Evolutionary conservation across 768 basidiomycete genomes (phyloP).

Genomic region (Pilatotrama ljubarskyi): DNA sequence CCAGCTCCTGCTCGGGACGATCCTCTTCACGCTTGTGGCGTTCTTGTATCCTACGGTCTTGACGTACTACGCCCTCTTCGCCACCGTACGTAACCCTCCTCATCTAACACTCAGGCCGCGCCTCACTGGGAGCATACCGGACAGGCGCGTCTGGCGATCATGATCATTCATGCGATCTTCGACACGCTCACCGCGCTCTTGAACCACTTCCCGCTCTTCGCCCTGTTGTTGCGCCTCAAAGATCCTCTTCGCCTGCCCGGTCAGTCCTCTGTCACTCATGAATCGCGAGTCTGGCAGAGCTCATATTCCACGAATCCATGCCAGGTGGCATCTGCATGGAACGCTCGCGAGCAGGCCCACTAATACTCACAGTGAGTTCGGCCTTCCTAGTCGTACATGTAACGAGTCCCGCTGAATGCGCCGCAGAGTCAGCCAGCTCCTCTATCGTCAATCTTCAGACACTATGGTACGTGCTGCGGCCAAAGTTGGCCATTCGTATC

Average conservation of each 20-base stretch:
- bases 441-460: constrained; percentile 24
- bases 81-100: constrained; percentile 53
- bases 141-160: constrained; percentile 55
- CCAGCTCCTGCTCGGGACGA: constrained; percentile 92
- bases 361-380: constrained; percentile 17
- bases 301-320: neutral
- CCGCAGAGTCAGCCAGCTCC: constrained; percentile 21
- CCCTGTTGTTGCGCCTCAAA: constrained; percentile 78
- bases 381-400: too few relatives aligned
- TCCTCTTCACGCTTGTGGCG: constrained; percentile 78
- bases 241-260: constrained; percentile 85
- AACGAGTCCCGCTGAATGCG: neutral
- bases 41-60: constrained; percentile 85
- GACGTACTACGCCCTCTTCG: constrained; percentile 85
- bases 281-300: too few relatives aligned
- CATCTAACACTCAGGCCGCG: neutral
- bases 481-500: neutral
- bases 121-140: too few relatives aligned
- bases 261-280: constrained; percentile 28
- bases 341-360: constrained; percentile 3
- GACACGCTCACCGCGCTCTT: constrained; percentile 74
- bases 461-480: constrained; percentile 19
- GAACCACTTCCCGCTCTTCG: constrained; percentile 93
- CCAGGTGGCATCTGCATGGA: constrained; percentile 15
- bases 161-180: constrained; percentile 60